phyloP scores from a whole-genome alignment of 495 filamentous ascomycete species.

The Daldinia loculata region DNA sequence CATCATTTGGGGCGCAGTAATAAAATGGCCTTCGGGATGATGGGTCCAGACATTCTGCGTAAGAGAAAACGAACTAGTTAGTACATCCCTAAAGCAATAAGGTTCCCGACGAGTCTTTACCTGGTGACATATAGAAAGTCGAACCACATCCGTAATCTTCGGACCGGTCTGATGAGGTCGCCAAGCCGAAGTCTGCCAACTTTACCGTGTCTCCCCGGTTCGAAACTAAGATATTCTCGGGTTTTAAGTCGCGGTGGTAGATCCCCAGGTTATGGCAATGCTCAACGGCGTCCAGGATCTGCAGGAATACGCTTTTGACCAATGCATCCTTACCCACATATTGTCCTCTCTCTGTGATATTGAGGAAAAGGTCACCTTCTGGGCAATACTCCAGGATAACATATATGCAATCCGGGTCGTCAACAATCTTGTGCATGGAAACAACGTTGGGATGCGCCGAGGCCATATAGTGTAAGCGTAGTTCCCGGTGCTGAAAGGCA shows the following conservation, averaged over 20 bases:
- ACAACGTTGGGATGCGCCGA: constrained; percentile 93
- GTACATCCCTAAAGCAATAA: constrained; percentile 34
- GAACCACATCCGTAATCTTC: constrained; percentile 98
- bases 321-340: constrained; percentile 93
- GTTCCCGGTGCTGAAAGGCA: constrained; percentile 92
- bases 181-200: constrained; percentile 96
- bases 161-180: constrained; percentile 81
- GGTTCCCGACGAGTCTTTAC: constrained; percentile 62
- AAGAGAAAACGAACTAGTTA: constrained; percentile 41
- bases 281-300: constrained; percentile 96
- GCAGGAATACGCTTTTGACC: constrained; percentile 88
- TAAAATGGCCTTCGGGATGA: constrained; percentile 85
- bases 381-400: constrained; percentile 98
- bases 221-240: constrained; percentile 95
- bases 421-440: constrained; percentile 92
- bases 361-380: constrained; percentile 95
- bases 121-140: constrained; percentile 99
- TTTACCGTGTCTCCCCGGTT: constrained; percentile 89
- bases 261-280: constrained; percentile 93
- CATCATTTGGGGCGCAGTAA: constrained; percentile 91
- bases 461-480: constrained; percentile 87
- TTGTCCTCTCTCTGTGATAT: constrained; percentile 92
- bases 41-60: constrained; percentile 89
- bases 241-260: constrained; percentile 97
- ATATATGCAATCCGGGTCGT: constrained; percentile 90